Evolutionary conservation across 192 early-diverging fungal genomes (phyloP).

Genomic region (Coemansia javaensis): DNA sequence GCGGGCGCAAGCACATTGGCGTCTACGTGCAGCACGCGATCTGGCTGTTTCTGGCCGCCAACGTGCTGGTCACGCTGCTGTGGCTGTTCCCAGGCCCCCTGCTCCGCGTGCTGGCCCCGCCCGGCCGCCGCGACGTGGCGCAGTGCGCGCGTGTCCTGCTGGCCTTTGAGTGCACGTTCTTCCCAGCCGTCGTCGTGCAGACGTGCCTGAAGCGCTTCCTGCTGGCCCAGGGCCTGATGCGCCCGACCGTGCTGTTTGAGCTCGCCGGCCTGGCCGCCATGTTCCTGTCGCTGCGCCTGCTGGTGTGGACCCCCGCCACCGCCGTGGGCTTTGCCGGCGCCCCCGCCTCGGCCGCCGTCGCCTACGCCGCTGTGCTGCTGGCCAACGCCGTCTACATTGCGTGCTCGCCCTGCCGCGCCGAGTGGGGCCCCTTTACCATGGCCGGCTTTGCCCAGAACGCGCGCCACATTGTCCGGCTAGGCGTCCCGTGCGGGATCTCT

Average conservation of each 20-base stretch:
- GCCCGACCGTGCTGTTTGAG: constrained; percentile 70
- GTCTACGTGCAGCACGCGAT: constrained; percentile 75
- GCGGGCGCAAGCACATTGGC: constrained; percentile 56
- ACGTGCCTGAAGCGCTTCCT: constrained; percentile 80
- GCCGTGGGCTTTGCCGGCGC: constrained; percentile 66
- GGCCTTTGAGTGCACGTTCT: constrained; percentile 62
- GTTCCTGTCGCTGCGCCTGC: constrained; percentile 64
- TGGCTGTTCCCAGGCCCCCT: constrained; percentile 43
- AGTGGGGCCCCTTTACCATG: constrained; percentile 36
- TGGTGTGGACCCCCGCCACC: constrained; percentile 59
- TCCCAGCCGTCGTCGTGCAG: constrained; percentile 73
- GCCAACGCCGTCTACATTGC: constrained; percentile 56
- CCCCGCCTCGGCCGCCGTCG: constrained; percentile 61
- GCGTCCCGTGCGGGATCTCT: constrained; percentile 39
- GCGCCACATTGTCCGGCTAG: constrained; percentile 23
- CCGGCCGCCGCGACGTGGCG: constrained; percentile 66
- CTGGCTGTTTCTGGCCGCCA: constrained; percentile 58
- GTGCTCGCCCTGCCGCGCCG: constrained; percentile 15
- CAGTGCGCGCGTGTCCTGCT: constrained; percentile 63
- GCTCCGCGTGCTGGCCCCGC: constrained; percentile 65
- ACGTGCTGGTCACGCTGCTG: constrained; percentile 18
- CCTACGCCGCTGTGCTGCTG: constrained; percentile 57
- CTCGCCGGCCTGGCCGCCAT: constrained; percentile 66
- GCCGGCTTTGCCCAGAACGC: constrained; percentile 26
- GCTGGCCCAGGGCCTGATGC: constrained; percentile 90